These are phyloP conservation scores for Pisolithus sp. DNA, from an alignment of 768 basidiomycete species.

Conservation along the genomic window DNA sequence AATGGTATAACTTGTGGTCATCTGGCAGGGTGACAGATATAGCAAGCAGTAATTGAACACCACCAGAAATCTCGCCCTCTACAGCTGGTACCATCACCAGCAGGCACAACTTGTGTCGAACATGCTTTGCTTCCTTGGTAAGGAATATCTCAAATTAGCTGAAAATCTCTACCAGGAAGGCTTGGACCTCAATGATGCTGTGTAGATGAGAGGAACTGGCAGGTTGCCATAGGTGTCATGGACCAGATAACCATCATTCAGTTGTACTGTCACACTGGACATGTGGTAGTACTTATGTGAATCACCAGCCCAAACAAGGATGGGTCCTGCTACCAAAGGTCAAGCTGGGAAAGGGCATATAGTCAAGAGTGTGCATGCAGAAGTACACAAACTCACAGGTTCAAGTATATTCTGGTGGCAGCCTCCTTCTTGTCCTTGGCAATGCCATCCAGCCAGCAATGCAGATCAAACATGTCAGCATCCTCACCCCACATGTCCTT, in stretches of 20 bases:
- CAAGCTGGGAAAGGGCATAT: conserved; percentile 14
- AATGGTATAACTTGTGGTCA: no score
- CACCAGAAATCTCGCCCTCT: conserved; percentile 24
- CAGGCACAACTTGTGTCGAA: conserved; percentile 23
- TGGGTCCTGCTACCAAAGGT: conserved; percentile 23
- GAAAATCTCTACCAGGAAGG: conserved; percentile 51
- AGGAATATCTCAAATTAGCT: conserved; percentile 45
- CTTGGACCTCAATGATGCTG: conserved; percentile 48
- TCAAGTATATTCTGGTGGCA: conserved; percentile 23
- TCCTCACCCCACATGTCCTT: conserved; percentile 27
- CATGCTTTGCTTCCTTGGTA: conserved; percentile 21
- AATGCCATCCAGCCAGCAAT: conserved; percentile 23
- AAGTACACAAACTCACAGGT: conserved; percentile 13
- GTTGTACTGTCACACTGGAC: neutral
- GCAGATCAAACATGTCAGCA: conserved; percentile 25
- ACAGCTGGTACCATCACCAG: conserved; percentile 33
- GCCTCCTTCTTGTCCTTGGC: no score
- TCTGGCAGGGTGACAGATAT: conserved; percentile 15
- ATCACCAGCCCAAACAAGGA: no score
- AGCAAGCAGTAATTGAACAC: conserved; percentile 27
- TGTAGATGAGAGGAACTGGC: no score
- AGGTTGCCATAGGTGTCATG: no score
- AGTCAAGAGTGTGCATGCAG: neutral
- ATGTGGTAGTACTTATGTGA: conserved; percentile 10
- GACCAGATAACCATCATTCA: neutral